Conservation (phyloP, 169 alveolate species). For the Eimeria brunetti region DNA sequence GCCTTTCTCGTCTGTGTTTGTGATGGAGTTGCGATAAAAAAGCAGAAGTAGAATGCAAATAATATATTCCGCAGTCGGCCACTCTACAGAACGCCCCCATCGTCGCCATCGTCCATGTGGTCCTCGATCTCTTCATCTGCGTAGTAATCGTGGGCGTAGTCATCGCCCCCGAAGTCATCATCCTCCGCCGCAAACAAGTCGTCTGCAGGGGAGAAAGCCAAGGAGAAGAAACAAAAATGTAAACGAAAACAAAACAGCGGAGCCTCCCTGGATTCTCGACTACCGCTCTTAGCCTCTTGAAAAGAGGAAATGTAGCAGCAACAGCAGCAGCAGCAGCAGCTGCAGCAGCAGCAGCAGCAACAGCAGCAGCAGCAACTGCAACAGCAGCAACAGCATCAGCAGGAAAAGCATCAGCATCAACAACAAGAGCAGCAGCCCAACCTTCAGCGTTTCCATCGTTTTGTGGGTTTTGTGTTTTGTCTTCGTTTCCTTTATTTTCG, state of each 20-base stretch:
- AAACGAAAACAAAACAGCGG: not conserved
- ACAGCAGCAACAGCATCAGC: not conserved
- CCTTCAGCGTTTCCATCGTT: conserved; percentile 65
- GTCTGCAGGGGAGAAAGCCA: conserved; percentile 19
- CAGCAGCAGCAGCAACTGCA: not conserved
- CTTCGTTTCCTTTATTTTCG: conserved; percentile 70
- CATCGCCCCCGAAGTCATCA: conserved; percentile 81
- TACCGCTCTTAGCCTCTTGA: too few relatives aligned
- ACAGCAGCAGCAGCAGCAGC: not conserved
- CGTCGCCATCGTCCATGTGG: conserved; percentile 77
- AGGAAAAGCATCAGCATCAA: not conserved
- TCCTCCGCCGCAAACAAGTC: conserved; percentile 72
- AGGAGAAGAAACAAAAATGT: not conserved
- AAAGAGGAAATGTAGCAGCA: not conserved
- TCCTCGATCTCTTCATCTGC: conserved; percentile 81
- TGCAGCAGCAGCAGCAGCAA: not conserved
- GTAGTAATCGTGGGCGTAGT: conserved; percentile 80
- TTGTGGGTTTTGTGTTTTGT: conserved; percentile 14
- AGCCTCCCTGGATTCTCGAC: too few relatives aligned
- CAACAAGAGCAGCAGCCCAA: conserved; percentile 4
- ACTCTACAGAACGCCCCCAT: conserved; percentile 72
- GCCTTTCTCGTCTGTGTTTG: too few relatives aligned
- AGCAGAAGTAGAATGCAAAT: too few relatives aligned
- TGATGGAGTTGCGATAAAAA: not conserved
- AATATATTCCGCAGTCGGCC: not conserved